phyloP scores from a whole-genome alignment of 176 grass and related monocot species.

The Cenchrus fungigraminus region DNA sequence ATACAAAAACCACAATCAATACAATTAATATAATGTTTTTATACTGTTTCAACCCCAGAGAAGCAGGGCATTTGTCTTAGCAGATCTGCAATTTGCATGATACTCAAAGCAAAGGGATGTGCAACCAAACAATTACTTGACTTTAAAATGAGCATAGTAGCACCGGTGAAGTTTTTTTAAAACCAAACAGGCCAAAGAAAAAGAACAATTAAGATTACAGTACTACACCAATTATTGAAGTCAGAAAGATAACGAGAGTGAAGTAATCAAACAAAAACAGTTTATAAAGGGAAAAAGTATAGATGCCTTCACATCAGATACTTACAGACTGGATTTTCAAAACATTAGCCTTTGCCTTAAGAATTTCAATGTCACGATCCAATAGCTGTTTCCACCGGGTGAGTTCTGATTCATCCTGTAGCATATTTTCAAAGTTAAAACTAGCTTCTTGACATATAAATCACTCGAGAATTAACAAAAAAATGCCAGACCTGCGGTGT shows the following conservation, averaged over 20 bases:
- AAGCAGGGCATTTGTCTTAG: neutral
- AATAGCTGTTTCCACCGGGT: constrained; percentile 82
- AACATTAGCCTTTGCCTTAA: constrained; percentile 89
- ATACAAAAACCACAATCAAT: neutral
- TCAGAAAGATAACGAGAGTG: neutral
- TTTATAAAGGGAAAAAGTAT: constrained; percentile 1
- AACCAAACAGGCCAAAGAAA: neutral
- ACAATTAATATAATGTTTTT: neutral
- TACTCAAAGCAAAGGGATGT: constrained; percentile 16
- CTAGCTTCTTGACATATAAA: constrained; percentile 14
- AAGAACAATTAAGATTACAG: constrained; percentile 16
- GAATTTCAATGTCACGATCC: constrained; percentile 84
- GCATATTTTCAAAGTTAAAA: constrained; percentile 37
- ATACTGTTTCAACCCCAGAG: neutral
- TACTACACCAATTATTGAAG: neutral
- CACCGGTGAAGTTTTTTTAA: neutral
- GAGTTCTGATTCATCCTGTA: constrained; percentile 78
- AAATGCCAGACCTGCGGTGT: constrained; percentile 70
- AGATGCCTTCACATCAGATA: constrained; percentile 14
- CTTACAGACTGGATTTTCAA: constrained; percentile 81
- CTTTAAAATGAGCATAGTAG: constrained; percentile 14
- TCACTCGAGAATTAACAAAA: constrained; percentile 32
- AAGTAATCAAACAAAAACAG: constrained; percentile 3
- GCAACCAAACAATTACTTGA: constrained; percentile 15
- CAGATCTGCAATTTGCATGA: neutral